A percentile compares a stretch with the other conserved stretches of the same genome.
These are phyloP conservation scores for Magnusiomyces suaveolens DNA, from an alignment of 1,139 yeast species.

Conservation along the genomic window DNA sequence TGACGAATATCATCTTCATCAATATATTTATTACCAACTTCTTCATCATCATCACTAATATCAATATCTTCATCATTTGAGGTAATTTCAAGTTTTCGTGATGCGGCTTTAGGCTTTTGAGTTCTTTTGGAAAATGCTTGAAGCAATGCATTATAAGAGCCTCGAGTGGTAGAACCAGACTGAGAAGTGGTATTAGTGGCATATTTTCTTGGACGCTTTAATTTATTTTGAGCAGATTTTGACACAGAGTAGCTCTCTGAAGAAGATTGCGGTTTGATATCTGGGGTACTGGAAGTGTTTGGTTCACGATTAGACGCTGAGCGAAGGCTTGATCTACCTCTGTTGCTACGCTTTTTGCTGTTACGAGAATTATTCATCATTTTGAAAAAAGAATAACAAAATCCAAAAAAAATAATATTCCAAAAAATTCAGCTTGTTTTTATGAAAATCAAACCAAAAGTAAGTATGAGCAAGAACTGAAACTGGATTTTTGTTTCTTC, in stretches of 20 bases:
- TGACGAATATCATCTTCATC: not conserved
- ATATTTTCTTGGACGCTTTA: slow-evolving; percentile 5
- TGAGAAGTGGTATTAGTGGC: not conserved
- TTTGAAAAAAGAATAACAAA: too few relatives aligned
- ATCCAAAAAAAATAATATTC: too few relatives aligned
- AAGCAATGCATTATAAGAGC: not conserved
- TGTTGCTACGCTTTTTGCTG: not conserved
- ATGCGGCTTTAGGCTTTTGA: not conserved
- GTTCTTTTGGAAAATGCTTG: slow-evolving; percentile 4
- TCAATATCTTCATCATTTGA: not conserved
- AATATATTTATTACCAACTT: too few relatives aligned
- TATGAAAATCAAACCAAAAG: too few relatives aligned
- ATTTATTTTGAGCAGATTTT: not conserved
- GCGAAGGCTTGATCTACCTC: slow-evolving; percentile 1
- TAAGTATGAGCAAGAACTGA: too few relatives aligned
- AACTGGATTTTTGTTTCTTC: too few relatives aligned
- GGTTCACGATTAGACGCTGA: not conserved
- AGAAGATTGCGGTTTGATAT: not conserved
- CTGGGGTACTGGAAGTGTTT: not conserved
- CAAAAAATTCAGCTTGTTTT: too few relatives aligned
- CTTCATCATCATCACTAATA: slow-evolving; percentile 21
- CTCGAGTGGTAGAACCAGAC: not conserved
- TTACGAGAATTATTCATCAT: not conserved
- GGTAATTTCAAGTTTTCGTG: not conserved
- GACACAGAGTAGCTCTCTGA: not conserved